A percentile compares a stretch with the other conserved stretches of the same genome.
Conservation (phyloP, 495 filamentous ascomycete species). For the Talaromyces thailandensis region DNA sequence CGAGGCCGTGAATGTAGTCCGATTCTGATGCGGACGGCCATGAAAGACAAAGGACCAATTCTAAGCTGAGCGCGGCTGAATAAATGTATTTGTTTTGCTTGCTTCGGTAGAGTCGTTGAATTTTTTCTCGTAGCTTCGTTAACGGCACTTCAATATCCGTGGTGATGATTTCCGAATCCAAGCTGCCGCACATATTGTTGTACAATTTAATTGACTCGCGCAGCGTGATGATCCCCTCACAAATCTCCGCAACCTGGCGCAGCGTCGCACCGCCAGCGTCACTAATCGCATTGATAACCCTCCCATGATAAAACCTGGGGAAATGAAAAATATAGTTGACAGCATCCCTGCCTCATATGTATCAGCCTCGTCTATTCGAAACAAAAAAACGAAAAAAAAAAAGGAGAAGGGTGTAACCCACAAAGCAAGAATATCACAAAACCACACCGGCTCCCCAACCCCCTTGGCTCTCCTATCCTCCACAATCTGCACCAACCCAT, state of each 20-base stretch:
- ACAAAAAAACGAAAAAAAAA: not conserved
- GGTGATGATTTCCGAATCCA: not conserved
- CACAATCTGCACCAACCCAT: slow-evolving; percentile 15
- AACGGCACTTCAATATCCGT: not conserved
- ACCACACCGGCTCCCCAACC: slow-evolving; percentile 5
- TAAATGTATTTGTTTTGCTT: not conserved
- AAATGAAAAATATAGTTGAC: not conserved
- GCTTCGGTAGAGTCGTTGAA: not conserved
- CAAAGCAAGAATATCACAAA: not conserved
- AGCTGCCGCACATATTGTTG: not conserved
- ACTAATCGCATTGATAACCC: not conserved
- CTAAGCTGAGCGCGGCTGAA: slow-evolving; percentile 3
- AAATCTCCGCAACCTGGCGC: slow-evolving; percentile 3
- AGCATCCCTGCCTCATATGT: not conserved
- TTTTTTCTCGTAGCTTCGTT: not conserved
- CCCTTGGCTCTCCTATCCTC: slow-evolving; percentile 11
- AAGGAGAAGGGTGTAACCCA: not conserved
- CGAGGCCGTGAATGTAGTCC: slow-evolving; percentile 7
- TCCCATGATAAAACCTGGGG: not conserved
- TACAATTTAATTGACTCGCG: slow-evolving; percentile 1
- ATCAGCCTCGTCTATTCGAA: not conserved
- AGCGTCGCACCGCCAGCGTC: slow-evolving; percentile 1
- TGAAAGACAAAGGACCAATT: slow-evolving; percentile 9
- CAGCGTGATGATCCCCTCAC: slow-evolving; percentile 6
- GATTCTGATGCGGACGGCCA: slow-evolving; percentile 8